Evolutionary conservation across 2,329 filamentous ascomycete species (phyloP), one percentile per base, ranked within the genome.

Genomic region (Diatrype stigma): DNA sequence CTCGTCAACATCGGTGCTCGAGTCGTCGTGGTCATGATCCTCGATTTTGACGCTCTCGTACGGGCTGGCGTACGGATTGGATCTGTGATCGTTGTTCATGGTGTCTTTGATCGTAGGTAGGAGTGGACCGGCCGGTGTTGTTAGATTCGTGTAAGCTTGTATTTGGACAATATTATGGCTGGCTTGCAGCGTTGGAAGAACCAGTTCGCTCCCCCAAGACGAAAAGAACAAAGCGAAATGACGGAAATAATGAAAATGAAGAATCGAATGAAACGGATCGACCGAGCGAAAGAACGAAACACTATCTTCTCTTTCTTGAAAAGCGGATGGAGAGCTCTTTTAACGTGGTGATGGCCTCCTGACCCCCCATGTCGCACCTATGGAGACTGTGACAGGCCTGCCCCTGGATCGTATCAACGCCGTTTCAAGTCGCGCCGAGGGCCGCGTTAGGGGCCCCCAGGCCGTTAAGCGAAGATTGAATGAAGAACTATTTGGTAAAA

Each of bases 11-110:
- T 66, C 59, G 16, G 59, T 61, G 32, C 51, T 56, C 6, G 56
- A 59, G 45, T 66, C 64, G 19, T 64, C 61, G 45, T 66, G 63
- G 19, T 64, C 61, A 21, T 55, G 56, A 34, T 61, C 60, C 23
- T 61, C 59, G 14, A 52, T 55, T 23, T 47, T 57, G 40, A 60
- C 48, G 44, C 40, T 55, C 23, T 52, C 50, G 42, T 59, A 59
- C 2, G 37, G 32, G 21, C 44, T 45, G 34, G 51, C 50, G 45
- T 59, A 59, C 2, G 37, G 37, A n/a, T 45, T 47, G 8, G 44
- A 3, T n/a, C 37, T 45, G 30, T 38, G 23, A 11, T 52, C 47
- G 19, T 46, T 32, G 22, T 57, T 57, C 49, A 47, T 48, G 30
- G 48, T 57, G 46, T 45, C 37, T 8, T 26, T 23, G 10, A 28